Percentiles rank a stretch among this genome's conserved stretches.
Evolutionary conservation across 1,139 yeast genomes (phyloP).

Genomic region (Geotrichum reessii): DNA sequence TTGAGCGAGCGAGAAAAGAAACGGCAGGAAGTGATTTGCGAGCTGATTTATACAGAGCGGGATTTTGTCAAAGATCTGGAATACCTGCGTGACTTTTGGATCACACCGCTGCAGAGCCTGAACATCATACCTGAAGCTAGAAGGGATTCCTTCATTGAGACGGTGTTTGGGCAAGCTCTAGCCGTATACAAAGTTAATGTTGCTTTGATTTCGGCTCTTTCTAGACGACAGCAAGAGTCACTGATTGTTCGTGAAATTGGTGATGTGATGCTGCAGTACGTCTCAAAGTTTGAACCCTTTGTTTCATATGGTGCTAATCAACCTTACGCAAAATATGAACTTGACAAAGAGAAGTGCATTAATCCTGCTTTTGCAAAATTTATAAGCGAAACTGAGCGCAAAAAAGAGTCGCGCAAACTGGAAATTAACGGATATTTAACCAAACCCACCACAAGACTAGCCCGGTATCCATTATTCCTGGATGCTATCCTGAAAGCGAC

Average conservation of each 20-base stretch:
- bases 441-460: slow-evolving; percentile 94
- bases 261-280: slow-evolving; percentile 77
- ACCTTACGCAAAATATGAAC: slow-evolving; percentile 91
- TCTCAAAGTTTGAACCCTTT: slow-evolving; percentile 86
- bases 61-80: slow-evolving; percentile 94
- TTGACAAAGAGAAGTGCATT: slow-evolving; percentile 87
- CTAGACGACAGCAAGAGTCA: slow-evolving; percentile 80
- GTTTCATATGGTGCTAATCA: slow-evolving; percentile 93
- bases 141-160: slow-evolving; percentile 81
- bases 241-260: slow-evolving; percentile 83
- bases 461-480: slow-evolving; percentile 81
- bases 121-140: slow-evolving; percentile 85
- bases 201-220: slow-evolving; percentile 79
- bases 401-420: slow-evolving; percentile 84
- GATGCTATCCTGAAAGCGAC: slow-evolving; percentile 82
- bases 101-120: slow-evolving; percentile 79
- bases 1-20: slow-evolving; percentile 81
- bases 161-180: slow-evolving; percentile 84
- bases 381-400: slow-evolving; percentile 82
- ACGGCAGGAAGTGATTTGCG: slow-evolving; percentile 93
- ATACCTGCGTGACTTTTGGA: slow-evolving; percentile 88
- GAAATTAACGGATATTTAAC: slow-evolving; percentile 90
- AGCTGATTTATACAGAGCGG: slow-evolving; percentile 87
- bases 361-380: slow-evolving; percentile 87
- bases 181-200: slow-evolving; percentile 82